Evolutionary conservation across 1,284 basidiomycete genomes (phyloP).

Genomic region (Cerrena zonata): DNA sequence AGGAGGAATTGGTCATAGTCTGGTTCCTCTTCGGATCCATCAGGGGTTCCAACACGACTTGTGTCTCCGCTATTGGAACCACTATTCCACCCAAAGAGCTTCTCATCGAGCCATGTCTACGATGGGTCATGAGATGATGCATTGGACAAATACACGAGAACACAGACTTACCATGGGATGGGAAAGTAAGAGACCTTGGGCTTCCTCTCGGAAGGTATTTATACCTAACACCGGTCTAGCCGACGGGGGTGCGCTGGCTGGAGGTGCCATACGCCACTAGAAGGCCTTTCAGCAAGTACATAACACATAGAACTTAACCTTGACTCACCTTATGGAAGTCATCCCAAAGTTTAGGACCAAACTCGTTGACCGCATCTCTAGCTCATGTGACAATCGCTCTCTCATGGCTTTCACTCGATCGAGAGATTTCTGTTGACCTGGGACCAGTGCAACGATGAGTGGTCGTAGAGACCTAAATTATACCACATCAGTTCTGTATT

Average conservation of each 20-base stretch:
- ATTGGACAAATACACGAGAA: background rate
- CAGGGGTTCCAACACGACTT: conserved; percentile 62
- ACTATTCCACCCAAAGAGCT: conserved; percentile 86
- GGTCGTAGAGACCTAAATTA: conserved; percentile 78
- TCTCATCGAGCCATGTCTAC: conserved; percentile 86
- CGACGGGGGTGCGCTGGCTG: conserved; percentile 76
- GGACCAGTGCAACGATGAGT: conserved; percentile 83
- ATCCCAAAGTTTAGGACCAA: conserved; percentile 82
- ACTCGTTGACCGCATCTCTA: conserved; percentile 87
- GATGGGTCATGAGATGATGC: background rate
- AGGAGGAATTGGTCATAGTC: conserved; percentile 77
- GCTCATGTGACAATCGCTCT: conserved; percentile 76
- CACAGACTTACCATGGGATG: conserved; percentile 64
- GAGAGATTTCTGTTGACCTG: conserved; percentile 85
- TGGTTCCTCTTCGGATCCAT: conserved; percentile 68
- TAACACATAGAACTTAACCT: conserved; percentile 5
- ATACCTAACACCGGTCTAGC: conserved; percentile 67
- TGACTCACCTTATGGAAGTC: conserved; percentile 65
- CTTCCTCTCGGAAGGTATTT: conserved; percentile 68
- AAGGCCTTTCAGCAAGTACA: background rate
- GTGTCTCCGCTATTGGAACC: conserved; percentile 63
- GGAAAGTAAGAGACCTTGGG: conserved; percentile 69
- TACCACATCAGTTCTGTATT: conserved; percentile 22
- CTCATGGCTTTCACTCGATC: conserved; percentile 78
- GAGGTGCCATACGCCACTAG: conserved; percentile 77